These are phyloP conservation scores for Ambrosia artemisiifolia DNA, from an alignment of 129 eudicot genomes.

Conservation along the genomic window DNA sequence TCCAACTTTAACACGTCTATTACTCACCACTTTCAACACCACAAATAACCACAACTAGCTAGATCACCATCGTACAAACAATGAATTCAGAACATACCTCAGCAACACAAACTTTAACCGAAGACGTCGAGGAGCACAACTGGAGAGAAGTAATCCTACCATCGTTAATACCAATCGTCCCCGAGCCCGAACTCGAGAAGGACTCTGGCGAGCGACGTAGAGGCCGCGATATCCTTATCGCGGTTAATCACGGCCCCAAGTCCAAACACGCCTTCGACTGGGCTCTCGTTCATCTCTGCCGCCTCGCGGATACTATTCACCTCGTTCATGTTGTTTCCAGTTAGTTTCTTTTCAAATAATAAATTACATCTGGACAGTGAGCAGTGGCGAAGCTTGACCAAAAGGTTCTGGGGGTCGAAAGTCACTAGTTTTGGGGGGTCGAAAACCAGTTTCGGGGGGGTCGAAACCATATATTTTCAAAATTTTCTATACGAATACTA, in stretches of 20 bases:
- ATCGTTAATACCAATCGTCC: not conserved
- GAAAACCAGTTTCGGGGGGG: no score
- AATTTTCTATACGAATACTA: no score
- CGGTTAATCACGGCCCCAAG: slow-evolving; percentile 84
- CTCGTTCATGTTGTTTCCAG: slow-evolving; percentile 80
- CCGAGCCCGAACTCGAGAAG: slow-evolving; percentile 1
- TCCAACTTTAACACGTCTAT: not conserved
- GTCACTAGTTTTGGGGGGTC: no score
- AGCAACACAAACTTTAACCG: slow-evolving; percentile 49
- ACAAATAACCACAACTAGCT: not conserved
- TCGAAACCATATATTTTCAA: no score
- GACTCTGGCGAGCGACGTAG: slow-evolving; percentile 61
- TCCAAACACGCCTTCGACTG: slow-evolving; percentile 95
- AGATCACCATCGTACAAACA: not conserved
- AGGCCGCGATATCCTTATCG: slow-evolving; percentile 69
- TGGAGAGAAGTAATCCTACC: slow-evolving; percentile 33
- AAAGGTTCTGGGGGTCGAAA: no score
- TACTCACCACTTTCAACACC: not conserved
- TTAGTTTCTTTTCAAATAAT: slow-evolving; percentile 22
- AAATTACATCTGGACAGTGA: no score
- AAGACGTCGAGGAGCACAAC: slow-evolving; percentile 65
- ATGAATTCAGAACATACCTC: not conserved
- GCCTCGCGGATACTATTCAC: slow-evolving; percentile 7
- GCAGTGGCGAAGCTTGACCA: no score
- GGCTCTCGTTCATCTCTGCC: slow-evolving; percentile 49